Conservation (phyloP, 2,329 filamentous ascomycete species). For the Aspergillus candidus region DNA sequence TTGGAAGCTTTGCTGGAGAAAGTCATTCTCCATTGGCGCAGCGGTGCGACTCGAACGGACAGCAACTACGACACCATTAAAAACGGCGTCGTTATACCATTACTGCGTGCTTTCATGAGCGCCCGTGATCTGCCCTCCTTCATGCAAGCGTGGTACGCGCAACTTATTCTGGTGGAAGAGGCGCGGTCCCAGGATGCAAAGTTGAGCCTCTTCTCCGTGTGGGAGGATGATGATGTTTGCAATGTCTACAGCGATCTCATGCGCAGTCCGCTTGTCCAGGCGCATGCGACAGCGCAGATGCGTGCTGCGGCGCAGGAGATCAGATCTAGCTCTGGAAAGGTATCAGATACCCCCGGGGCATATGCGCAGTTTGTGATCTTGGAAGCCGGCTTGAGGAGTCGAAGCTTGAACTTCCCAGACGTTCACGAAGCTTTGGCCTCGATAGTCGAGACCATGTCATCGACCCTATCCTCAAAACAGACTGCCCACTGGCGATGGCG, state of each 20-base stretch:
- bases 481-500: slow-evolving; percentile 36
- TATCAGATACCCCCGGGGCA: slow-evolving; percentile 21
- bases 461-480: slow-evolving; percentile 28
- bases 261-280: slow-evolving; percentile 25
- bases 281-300: slow-evolving; percentile 25
- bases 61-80: slow-evolving; percentile 32
- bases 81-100: slow-evolving; percentile 32
- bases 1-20: slow-evolving; percentile 33
- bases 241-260: slow-evolving; percentile 30
- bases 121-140: slow-evolving; percentile 38
- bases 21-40: slow-evolving; percentile 29
- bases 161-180: slow-evolving; percentile 33
- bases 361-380: slow-evolving; percentile 33
- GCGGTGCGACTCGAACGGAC: slow-evolving; percentile 8
- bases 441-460: slow-evolving; percentile 22
- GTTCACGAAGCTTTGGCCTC: slow-evolving; percentile 18
- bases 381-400: slow-evolving; percentile 30
- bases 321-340: slow-evolving; percentile 21
- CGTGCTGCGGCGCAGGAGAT: slow-evolving; percentile 26
- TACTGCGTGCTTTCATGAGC: slow-evolving; percentile 35
- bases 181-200: slow-evolving; percentile 20
- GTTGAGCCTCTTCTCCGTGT: slow-evolving; percentile 30
- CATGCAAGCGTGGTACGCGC: slow-evolving; percentile 36
- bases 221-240: slow-evolving; percentile 42
- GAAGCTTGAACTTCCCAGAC: slow-evolving; percentile 17